phyloP scores from a whole-genome alignment of 2,329 filamentous ascomycete species.

The Xylaria sp. region DNA sequence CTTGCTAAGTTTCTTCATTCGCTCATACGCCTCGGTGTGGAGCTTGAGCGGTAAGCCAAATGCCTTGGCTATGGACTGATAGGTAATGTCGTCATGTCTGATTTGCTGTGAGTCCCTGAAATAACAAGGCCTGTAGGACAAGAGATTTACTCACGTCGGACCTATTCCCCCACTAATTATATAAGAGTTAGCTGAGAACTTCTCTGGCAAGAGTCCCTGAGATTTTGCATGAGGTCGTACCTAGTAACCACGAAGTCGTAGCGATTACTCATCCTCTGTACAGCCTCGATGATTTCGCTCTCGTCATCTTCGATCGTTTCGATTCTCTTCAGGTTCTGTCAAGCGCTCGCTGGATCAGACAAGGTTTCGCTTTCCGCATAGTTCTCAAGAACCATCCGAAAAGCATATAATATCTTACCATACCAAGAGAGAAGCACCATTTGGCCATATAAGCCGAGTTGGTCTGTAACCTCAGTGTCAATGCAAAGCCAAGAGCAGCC shows the following conservation, averaged over 20 bases:
- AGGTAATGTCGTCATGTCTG: slow-evolving; percentile 98
- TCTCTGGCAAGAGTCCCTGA: neutral
- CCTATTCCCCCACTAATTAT: slow-evolving; percentile 82
- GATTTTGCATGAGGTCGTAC: slow-evolving; percentile 47
- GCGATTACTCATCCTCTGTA: slow-evolving; percentile 83
- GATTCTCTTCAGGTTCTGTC: slow-evolving; percentile 79
- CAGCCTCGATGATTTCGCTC: slow-evolving; percentile 87
- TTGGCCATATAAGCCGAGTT: slow-evolving; percentile 73
- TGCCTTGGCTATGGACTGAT: slow-evolving; percentile 90
- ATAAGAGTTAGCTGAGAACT: slow-evolving; percentile 18
- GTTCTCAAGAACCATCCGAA: neutral
- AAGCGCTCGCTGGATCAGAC: slow-evolving; percentile 13
- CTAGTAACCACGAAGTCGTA: slow-evolving; percentile 97
- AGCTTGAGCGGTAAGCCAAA: slow-evolving; percentile 81
- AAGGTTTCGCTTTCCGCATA: neutral
- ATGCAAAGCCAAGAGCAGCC: slow-evolving; percentile 1
- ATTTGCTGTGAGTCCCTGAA: slow-evolving; percentile 38
- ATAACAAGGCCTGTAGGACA: neutral
- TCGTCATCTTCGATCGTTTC: slow-evolving; percentile 97
- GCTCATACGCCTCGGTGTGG: slow-evolving; percentile 79
- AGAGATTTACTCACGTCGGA: slow-evolving; percentile 76
- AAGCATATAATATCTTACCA: slow-evolving; percentile 57
- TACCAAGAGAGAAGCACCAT: slow-evolving; percentile 71
- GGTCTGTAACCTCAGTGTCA: slow-evolving; percentile 57
- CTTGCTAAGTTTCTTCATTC: slow-evolving; percentile 85